Evolutionary conservation across 192 early-diverging fungal genomes (phyloP).

Genomic region (Thamnidium elegans): DNA sequence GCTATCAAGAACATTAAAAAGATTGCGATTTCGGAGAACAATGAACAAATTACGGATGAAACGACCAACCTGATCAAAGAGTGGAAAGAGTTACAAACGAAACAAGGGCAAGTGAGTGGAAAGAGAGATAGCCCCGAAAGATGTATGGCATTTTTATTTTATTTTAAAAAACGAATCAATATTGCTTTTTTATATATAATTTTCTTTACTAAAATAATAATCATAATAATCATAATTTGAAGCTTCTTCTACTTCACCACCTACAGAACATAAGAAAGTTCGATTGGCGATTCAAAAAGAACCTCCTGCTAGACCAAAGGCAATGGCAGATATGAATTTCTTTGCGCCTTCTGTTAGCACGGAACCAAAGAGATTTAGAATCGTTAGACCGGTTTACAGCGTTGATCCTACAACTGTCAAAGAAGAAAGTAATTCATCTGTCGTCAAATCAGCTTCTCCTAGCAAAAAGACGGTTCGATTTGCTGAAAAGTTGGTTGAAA

Average conservation of each 20-base stretch:
- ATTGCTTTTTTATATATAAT: no score
- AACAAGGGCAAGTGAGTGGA: background rate
- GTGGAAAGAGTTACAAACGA: background rate
- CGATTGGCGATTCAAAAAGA: conserved; percentile 11
- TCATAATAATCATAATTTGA: background rate
- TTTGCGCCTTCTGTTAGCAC: background rate
- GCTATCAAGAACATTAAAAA: no score
- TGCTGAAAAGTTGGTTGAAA: conserved; percentile 16
- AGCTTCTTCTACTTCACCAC: no score
- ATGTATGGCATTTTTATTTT: background rate
- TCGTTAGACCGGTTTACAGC: background rate
- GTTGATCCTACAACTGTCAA: background rate
- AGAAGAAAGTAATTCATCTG: background rate
- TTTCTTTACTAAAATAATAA: no score
- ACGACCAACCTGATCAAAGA: background rate
- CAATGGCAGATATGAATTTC: background rate
- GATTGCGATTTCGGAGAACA: no score
- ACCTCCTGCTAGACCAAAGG: background rate
- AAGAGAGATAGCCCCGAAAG: background rate
- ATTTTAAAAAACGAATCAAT: background rate
- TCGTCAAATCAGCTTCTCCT: background rate
- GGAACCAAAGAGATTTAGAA: background rate
- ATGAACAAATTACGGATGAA: background rate
- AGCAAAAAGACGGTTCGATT: conserved; percentile 10
- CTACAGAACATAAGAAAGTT: background rate